phyloP scores from a whole-genome alignment of 352 stramenopile genomes.

The Pythium brassicae region DNA sequence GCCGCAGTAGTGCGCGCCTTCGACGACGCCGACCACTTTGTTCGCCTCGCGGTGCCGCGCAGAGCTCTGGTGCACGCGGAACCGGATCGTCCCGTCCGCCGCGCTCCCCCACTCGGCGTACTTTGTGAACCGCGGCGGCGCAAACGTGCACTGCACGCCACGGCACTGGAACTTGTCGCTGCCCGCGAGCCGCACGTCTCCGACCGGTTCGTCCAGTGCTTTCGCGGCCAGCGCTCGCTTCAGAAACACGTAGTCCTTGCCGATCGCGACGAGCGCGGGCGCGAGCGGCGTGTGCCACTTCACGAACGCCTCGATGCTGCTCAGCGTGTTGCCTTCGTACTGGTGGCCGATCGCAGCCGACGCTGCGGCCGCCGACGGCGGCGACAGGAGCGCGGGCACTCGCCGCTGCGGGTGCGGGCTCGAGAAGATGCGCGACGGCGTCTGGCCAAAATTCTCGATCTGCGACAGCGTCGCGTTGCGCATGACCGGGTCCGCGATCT shows the following conservation, averaged over 20 bases:
- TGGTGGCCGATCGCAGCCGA: slow-evolving; percentile 24
- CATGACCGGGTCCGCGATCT: slow-evolving; percentile 86
- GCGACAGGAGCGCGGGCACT: slow-evolving; percentile 30
- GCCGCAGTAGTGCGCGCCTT: slow-evolving; percentile 48
- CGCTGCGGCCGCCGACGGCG: background rate
- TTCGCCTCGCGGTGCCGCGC: slow-evolving; percentile 51
- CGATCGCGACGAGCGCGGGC: slow-evolving; percentile 61
- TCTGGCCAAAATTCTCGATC: slow-evolving; percentile 91
- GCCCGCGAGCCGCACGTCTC: slow-evolving; percentile 42
- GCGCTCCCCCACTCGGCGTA: slow-evolving; percentile 59
- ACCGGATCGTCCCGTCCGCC: slow-evolving; percentile 48
- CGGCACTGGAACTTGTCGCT: slow-evolving; percentile 66
- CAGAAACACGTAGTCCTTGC: slow-evolving; percentile 74
- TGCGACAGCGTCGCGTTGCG: slow-evolving; percentile 88
- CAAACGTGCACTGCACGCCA: slow-evolving; percentile 37
- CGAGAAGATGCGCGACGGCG: slow-evolving; percentile 71
- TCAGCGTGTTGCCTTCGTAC: slow-evolving; percentile 53
- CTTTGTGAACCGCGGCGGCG: slow-evolving; percentile 68
- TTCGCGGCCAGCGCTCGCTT: slow-evolving; percentile 44
- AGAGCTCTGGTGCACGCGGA: slow-evolving; percentile 52
- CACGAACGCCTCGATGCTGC: slow-evolving; percentile 61
- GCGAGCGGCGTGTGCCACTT: slow-evolving; percentile 76
- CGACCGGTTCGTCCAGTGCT: slow-evolving; percentile 35
- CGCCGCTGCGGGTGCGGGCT: slow-evolving; percentile 60
- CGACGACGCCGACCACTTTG: slow-evolving; percentile 63